A percentile compares a stretch with the other conserved stretches of the same genome.
Conservation (phyloP, 768 basidiomycete genomes). For the Lepiota subincarnata region DNA sequence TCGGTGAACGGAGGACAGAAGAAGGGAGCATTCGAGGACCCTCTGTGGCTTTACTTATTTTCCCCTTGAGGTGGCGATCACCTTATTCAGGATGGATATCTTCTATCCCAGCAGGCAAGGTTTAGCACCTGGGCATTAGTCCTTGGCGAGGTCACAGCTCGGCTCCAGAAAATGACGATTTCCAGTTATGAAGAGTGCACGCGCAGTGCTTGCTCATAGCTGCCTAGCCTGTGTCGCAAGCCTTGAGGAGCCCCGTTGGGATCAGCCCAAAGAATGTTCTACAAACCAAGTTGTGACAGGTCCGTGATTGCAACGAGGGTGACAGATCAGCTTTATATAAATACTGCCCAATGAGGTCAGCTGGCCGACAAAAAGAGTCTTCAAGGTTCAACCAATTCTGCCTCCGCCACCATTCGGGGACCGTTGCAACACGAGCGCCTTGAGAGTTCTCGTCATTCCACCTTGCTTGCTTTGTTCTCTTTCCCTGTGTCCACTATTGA, state of each 20-base stretch:
- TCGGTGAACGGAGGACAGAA: slow-evolving; percentile 4
- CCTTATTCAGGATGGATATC: background rate
- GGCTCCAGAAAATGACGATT: background rate
- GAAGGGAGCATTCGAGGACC: background rate
- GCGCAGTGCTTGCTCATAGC: background rate
- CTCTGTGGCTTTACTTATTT: background rate
- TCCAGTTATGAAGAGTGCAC: background rate
- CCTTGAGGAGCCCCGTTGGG: slow-evolving; percentile 2
- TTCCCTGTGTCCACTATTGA: background rate
- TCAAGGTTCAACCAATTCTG: background rate
- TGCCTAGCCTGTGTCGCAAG: slow-evolving; percentile 2
- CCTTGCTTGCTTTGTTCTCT: slow-evolving; percentile 1
- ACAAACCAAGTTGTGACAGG: slow-evolving; percentile 8
- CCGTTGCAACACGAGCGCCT: background rate
- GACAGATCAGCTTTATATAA: slow-evolving; percentile 4
- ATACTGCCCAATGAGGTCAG: slow-evolving; percentile 11
- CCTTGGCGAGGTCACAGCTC: background rate
- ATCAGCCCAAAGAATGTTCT: slow-evolving; percentile 7
- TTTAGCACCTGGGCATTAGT: background rate
- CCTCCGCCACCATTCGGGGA: slow-evolving; percentile 2
- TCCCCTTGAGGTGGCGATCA: background rate
- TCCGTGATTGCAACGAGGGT: slow-evolving; percentile 10
- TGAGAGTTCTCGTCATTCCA: background rate
- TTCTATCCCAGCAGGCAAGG: background rate
- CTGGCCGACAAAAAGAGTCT: background rate